These are phyloP conservation scores for Cenchrus americanus DNA, from an alignment of 176 grass and related monocot genomes.

Conservation along the genomic window DNA sequence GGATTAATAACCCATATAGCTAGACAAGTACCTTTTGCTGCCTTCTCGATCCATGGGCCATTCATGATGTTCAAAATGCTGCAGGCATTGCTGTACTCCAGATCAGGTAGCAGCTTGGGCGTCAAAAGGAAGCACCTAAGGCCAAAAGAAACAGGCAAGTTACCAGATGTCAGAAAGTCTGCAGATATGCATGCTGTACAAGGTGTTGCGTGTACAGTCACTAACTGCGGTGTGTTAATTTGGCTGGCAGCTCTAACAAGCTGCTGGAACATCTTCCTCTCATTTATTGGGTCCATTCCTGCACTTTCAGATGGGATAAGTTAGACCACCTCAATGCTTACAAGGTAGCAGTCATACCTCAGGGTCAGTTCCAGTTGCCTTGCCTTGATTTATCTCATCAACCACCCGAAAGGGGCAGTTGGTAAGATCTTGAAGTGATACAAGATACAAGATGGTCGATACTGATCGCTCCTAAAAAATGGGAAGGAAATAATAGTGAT, in stretches of 20 bases:
- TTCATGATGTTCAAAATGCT: conserved; percentile 98
- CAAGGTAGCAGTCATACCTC: conserved; percentile 6
- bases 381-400: conserved; percentile 99
- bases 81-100: conserved; percentile 90
- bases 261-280: conserved; percentile 99
- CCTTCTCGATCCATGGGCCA: conserved; percentile 85
- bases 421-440: conserved; percentile 97
- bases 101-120: conserved; percentile 87
- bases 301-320: not conserved
- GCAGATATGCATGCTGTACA: not conserved
- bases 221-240: conserved; percentile 89
- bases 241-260: conserved; percentile 95
- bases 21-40: conserved; percentile 61
- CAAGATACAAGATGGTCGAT: conserved; percentile 94
- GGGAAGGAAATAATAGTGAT: conserved; percentile 21
- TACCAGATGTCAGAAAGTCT: not conserved
- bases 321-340: conserved; percentile 25
- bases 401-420: conserved; percentile 93
- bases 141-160: not conserved
- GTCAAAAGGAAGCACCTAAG: conserved; percentile 94
- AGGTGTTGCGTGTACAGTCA: not conserved
- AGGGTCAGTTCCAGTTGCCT: not conserved
- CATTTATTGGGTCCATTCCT: conserved; percentile 99
- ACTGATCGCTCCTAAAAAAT: conserved; percentile 83
- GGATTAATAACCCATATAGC: not conserved